Evolutionary conservation across 495 filamentous ascomycete species (phyloP).

Genomic region (Extremus antarcticus): DNA sequence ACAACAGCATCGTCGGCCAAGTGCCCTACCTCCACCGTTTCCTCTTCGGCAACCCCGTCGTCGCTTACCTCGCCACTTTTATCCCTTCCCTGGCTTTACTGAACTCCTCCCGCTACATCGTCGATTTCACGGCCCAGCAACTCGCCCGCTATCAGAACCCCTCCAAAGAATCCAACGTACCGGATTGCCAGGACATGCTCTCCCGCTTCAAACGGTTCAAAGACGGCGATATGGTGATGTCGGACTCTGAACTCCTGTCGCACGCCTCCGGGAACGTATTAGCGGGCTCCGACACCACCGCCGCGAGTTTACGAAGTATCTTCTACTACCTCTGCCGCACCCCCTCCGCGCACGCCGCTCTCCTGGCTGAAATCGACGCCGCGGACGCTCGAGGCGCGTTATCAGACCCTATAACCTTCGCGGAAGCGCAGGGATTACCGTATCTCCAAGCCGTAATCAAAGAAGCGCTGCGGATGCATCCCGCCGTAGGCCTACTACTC

Average conservation of each 20-base stretch:
- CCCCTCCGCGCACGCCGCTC: constrained; percentile 33
- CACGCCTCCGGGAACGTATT: constrained; percentile 15
- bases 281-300: constrained; percentile 50
- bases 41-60: constrained; percentile 27
- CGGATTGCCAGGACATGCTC: constrained; percentile 8
- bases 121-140: constrained; percentile 8
- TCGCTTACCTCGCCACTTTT: constrained; percentile 4
- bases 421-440: constrained; percentile 9
- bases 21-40: constrained; percentile 5
- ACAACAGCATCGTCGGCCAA: constrained; percentile 16
- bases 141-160: constrained; percentile 9
- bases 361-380: constrained; percentile 45
- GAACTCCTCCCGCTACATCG: constrained; percentile 8
- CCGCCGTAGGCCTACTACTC: constrained; percentile 16
- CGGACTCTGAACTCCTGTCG: constrained; percentile 6
- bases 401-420: constrained; percentile 12
- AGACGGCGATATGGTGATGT: constrained; percentile 12
- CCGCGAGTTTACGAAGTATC: constrained; percentile 48
- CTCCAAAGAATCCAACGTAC: constrained; percentile 7
- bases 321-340: constrained; percentile 56
- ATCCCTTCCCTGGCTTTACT: constrained; percentile 6
- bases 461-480: constrained; percentile 23
- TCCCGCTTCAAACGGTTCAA: constrained; percentile 7
- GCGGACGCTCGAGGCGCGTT: constrained; percentile 39
- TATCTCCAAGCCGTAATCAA: constrained; percentile 27